These are phyloP conservation scores for Rhodotorula sp. DNA, from an alignment of 1,284 basidiomycete genomes.

Conservation along the genomic window DNA sequence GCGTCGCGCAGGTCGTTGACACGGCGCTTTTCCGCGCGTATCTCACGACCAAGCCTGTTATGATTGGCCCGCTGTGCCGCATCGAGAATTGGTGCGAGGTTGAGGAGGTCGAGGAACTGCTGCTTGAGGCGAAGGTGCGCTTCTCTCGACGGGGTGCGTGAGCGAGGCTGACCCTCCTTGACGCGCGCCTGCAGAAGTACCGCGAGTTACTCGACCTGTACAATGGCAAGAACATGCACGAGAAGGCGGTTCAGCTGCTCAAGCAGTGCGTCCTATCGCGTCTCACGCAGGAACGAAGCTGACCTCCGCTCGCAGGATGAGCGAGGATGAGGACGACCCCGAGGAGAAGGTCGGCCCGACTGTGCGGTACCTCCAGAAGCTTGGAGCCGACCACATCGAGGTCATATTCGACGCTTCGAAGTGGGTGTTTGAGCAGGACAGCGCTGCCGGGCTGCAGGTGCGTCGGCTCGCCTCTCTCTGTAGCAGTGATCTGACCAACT, in stretches of 20 bases:
- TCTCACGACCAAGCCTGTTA: slow-evolving; percentile 74
- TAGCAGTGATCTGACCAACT: not conserved
- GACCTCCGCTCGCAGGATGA: slow-evolving; percentile 59
- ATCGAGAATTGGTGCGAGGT: slow-evolving; percentile 97
- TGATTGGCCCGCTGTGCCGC: slow-evolving; percentile 85
- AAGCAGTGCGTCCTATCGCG: slow-evolving; percentile 63
- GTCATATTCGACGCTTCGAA: slow-evolving; percentile 76
- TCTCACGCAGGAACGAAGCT: not conserved
- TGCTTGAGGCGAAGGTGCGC: slow-evolving; percentile 74
- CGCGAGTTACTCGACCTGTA: slow-evolving; percentile 89
- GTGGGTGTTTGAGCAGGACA: slow-evolving; percentile 76
- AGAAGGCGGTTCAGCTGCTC: slow-evolving; percentile 78
- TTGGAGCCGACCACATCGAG: slow-evolving; percentile 75
- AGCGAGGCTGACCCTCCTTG: not conserved
- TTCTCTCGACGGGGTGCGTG: not conserved
- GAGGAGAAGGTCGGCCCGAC: slow-evolving; percentile 80
- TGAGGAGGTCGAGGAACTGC: slow-evolving; percentile 84
- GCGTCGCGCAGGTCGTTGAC: slow-evolving; percentile 90
- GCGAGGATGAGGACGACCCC: slow-evolving; percentile 73
- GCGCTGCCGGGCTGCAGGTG: slow-evolving; percentile 25
- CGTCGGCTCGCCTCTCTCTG: not conserved
- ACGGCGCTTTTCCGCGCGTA: slow-evolving; percentile 95
- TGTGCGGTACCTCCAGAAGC: slow-evolving; percentile 84
- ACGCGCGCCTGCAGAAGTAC: slow-evolving; percentile 70
- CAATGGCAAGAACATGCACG: slow-evolving; percentile 92